These are phyloP conservation scores for Epichloe elymi DNA, from an alignment of 2,329 filamentous ascomycete genomes.

Conservation along the genomic window DNA sequence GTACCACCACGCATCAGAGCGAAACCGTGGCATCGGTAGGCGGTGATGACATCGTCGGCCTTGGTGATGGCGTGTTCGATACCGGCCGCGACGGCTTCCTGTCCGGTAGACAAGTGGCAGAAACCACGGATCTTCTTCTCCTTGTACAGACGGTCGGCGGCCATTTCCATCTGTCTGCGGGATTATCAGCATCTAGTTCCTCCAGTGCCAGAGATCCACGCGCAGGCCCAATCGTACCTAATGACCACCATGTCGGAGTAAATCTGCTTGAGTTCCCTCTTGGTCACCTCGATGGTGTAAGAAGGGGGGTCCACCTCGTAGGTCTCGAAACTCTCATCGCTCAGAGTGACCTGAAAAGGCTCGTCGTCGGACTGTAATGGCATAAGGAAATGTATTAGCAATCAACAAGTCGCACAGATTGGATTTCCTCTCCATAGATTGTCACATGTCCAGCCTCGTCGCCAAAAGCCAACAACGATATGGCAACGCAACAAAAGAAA, in stretches of 20 bases:
- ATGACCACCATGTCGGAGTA: conserved; percentile 95
- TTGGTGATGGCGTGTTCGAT: conserved; percentile 93
- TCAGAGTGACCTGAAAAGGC: conserved; percentile 82
- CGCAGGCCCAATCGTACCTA: conserved; percentile 47
- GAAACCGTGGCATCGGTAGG: conserved; percentile 98
- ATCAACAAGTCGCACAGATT: neutral
- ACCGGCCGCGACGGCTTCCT: conserved; percentile 93
- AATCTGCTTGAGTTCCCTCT: conserved; percentile 97
- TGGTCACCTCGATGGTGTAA: conserved; percentile 86
- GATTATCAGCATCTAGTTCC: conserved; percentile 17
- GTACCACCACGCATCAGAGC: conserved; percentile 89
- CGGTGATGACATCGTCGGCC: conserved; percentile 88
- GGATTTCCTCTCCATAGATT: neutral
- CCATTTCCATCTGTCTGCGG: conserved; percentile 96
- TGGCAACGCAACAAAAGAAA: neutral
- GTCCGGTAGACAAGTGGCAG: conserved; percentile 95
- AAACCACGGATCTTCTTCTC: conserved; percentile 99
- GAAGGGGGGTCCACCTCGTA: conserved; percentile 98
- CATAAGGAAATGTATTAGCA: conserved; percentile 8
- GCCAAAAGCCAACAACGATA: conserved; percentile 7
- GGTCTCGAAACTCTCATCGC: conserved; percentile 98
- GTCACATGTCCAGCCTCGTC: too few relatives aligned
- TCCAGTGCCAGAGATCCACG: neutral
- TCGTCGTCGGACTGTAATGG: conserved; percentile 71
- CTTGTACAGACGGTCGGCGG: conserved; percentile 97